Percentiles rank a stretch among this genome's conserved stretches.
Evolutionary conservation across 148 eudicot species (phyloP).

Genomic region (Rhododendron mucronatum): DNA sequence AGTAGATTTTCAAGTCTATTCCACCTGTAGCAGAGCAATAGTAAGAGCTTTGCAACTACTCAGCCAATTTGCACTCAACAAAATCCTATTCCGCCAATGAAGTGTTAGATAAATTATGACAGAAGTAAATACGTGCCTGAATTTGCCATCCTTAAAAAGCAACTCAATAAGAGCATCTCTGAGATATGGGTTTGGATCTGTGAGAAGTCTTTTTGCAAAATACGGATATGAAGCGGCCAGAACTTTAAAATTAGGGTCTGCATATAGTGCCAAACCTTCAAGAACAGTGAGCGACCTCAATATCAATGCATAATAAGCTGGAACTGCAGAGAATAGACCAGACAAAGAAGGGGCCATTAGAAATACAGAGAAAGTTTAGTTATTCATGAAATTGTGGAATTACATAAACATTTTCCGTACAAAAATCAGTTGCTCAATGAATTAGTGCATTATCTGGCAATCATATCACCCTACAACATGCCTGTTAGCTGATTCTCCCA

Average conservation of each 20-base stretch:
- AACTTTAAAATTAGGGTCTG: slow-evolving; percentile 95
- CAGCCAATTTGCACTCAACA: not conserved
- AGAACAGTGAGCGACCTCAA: slow-evolving; percentile 93
- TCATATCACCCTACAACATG: not conserved
- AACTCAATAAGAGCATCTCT: slow-evolving; percentile 98
- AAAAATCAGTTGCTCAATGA: not conserved
- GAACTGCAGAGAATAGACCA: slow-evolving; percentile 55
- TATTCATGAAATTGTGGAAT: not conserved
- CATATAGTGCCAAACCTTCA: slow-evolving; percentile 95
- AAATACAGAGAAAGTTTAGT: not conserved
- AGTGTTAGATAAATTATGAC: not conserved
- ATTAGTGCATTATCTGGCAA: not conserved
- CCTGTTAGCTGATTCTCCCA: not conserved
- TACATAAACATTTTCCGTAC: not conserved
- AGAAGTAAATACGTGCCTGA: slow-evolving; percentile 50
- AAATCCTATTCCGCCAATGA: not conserved
- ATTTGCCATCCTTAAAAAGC: slow-evolving; percentile 89
- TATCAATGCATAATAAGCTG: slow-evolving; percentile 94
- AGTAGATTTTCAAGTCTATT: slow-evolving; percentile 97
- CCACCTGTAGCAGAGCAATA: slow-evolving; percentile 58
- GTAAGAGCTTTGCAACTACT: slow-evolving; percentile 2
- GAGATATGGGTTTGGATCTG: slow-evolving; percentile 98
- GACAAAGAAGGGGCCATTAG: slow-evolving; percentile 14
- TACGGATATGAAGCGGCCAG: slow-evolving; percentile 98
- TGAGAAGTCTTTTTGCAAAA: slow-evolving; percentile 97